Evolutionary conservation across 2,329 filamentous ascomycete genomes (phyloP).

Genomic region (Stemphylium lycopersici): DNA sequence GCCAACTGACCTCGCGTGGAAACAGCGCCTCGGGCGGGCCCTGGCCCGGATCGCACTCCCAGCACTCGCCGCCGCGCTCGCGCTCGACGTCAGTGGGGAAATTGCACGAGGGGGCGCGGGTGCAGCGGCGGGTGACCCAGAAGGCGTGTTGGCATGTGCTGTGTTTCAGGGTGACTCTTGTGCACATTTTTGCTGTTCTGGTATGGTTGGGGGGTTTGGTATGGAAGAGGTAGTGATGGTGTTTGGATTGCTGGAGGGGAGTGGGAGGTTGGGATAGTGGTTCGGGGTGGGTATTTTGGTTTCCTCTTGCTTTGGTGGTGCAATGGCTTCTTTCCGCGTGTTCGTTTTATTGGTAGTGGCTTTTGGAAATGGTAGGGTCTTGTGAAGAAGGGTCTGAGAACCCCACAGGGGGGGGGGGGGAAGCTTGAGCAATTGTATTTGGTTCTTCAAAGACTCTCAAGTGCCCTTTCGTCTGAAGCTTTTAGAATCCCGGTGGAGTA

Average conservation of each 20-base stretch:
- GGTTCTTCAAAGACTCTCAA: too few relatives aligned
- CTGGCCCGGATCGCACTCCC: conserved; percentile 32
- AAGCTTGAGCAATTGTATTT: too few relatives aligned
- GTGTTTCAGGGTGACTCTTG: conserved; percentile 28
- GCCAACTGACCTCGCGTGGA: conserved; percentile 25
- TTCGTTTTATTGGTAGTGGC: too few relatives aligned
- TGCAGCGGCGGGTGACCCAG: conserved; percentile 27
- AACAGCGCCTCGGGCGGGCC: conserved; percentile 31
- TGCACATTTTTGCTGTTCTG: conserved; percentile 23
- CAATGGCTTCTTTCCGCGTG: too few relatives aligned
- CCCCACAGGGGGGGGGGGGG: too few relatives aligned
- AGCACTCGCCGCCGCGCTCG: conserved; percentile 29
- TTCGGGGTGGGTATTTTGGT: too few relatives aligned
- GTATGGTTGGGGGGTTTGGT: background rate
- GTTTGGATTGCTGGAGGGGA: too few relatives aligned
- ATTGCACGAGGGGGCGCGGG: conserved; percentile 20
- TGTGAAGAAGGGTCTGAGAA: too few relatives aligned
- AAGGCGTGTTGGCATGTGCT: conserved; percentile 26
- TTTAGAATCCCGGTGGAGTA: background rate
- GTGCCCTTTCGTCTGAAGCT: background rate
- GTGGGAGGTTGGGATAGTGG: too few relatives aligned
- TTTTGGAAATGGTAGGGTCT: too few relatives aligned
- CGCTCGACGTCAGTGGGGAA: conserved; percentile 25
- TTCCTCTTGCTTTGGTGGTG: too few relatives aligned
- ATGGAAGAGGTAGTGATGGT: too few relatives aligned